Percentiles rank a stretch among this genome's conserved stretches.
Evolutionary conservation across 2,329 filamentous ascomycete species (phyloP).

Genomic region (Talaromyces sp.): DNA sequence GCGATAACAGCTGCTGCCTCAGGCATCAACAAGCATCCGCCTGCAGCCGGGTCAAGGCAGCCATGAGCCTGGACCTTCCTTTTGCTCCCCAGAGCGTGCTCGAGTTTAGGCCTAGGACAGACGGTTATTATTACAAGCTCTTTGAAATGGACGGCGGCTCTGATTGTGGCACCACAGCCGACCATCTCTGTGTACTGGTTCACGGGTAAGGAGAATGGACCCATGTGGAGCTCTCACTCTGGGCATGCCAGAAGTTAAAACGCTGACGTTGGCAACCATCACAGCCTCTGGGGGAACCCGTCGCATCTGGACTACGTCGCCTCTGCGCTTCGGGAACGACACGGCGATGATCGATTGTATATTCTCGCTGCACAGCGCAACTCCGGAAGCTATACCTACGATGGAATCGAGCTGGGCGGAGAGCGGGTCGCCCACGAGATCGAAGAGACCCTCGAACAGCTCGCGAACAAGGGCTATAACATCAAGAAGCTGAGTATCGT

Average conservation of each 20-base stretch:
- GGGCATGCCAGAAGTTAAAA: neutral
- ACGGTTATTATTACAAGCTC: slow-evolving; percentile 6
- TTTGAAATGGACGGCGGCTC: slow-evolving; percentile 10
- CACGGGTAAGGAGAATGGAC: slow-evolving; percentile 47
- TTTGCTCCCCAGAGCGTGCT: slow-evolving; percentile 5
- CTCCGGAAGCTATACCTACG: slow-evolving; percentile 55
- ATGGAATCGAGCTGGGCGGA: slow-evolving; percentile 64
- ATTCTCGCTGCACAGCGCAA: slow-evolving; percentile 54
- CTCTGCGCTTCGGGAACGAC: slow-evolving; percentile 45
- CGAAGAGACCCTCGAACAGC: slow-evolving; percentile 51
- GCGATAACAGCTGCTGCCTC: neutral
- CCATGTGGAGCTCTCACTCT: neutral
- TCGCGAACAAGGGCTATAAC: slow-evolving; percentile 59
- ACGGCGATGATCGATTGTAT: slow-evolving; percentile 48
- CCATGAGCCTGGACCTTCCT: neutral
- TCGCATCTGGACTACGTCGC: slow-evolving; percentile 53
- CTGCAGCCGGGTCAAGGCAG: neutral
- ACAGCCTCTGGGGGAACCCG: slow-evolving; percentile 58
- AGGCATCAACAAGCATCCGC: neutral
- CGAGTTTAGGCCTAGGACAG: neutral
- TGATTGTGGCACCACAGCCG: slow-evolving; percentile 21
- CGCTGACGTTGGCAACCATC: neutral
- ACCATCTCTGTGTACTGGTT: slow-evolving; percentile 58
- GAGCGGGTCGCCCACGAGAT: slow-evolving; percentile 62
- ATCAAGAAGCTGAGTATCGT: slow-evolving; percentile 80